These are phyloP conservation scores for Prototheca wickerhamii DNA, from an alignment of 163 green algal species.

Conservation along the genomic window DNA sequence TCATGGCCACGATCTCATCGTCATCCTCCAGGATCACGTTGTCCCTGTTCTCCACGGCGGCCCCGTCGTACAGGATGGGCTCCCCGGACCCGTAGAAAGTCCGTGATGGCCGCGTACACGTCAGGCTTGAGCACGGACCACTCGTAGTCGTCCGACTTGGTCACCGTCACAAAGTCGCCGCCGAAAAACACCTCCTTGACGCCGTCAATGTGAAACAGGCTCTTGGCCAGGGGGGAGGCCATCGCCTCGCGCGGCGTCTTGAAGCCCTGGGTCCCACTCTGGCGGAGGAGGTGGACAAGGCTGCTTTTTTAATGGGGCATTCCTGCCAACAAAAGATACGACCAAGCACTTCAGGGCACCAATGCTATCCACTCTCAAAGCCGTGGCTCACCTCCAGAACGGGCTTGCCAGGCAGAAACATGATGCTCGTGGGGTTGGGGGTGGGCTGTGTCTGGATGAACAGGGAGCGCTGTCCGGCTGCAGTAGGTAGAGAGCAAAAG, in stretches of 20 bases:
- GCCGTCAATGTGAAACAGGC: constrained; percentile 89
- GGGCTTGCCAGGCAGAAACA: constrained; percentile 87
- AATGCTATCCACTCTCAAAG: no score
- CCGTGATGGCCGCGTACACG: constrained; percentile 93
- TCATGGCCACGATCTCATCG: constrained; percentile 87
- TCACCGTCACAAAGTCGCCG: constrained; percentile 93
- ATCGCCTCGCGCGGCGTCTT: constrained; percentile 66
- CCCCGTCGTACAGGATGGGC: constrained; percentile 58
- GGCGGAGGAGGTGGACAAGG: neutral
- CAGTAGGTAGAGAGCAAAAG: no score
- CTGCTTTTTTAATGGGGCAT: neutral
- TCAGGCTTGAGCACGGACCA: constrained; percentile 93
- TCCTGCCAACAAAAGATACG: no score
- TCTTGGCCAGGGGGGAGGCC: constrained; percentile 81
- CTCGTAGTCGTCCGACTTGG: constrained; percentile 62
- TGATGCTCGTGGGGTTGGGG: constrained; percentile 91
- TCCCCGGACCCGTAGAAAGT: constrained; percentile 63
- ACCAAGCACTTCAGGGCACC: no score
- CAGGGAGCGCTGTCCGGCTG: constrained; percentile 44
- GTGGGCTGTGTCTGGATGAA: constrained; percentile 98
- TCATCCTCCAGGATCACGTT: constrained; percentile 55
- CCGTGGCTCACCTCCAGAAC: constrained; percentile 70
- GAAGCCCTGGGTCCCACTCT: neutral
- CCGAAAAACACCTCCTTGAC: constrained; percentile 81
- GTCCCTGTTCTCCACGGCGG: constrained; percentile 23